Evolutionary conservation across 495 filamentous ascomycete species (phyloP).

Genomic region (Staphylotrichum tortipilum): DNA sequence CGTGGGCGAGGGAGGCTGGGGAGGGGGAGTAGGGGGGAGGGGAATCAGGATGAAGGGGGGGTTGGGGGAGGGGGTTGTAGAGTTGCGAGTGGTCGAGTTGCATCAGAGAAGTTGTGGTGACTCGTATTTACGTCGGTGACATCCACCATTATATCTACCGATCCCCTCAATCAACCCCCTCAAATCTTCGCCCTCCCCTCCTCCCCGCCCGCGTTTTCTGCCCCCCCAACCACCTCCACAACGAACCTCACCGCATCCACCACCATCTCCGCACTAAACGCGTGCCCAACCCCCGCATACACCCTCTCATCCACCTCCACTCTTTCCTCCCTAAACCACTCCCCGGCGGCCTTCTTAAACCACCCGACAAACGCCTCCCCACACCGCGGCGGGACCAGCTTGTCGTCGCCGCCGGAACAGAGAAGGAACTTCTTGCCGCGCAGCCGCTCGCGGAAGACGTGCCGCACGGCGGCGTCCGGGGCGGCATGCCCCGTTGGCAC

Average conservation of each 20-base stretch:
- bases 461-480: constrained; percentile 11
- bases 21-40: too few relatives aligned
- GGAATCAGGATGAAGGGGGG: too few relatives aligned
- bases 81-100: too few relatives aligned
- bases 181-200: constrained; percentile 17
- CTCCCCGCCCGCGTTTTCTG: constrained; percentile 5
- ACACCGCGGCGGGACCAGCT: constrained; percentile 71
- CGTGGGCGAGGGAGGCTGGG: constrained; percentile 27
- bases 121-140: too few relatives aligned
- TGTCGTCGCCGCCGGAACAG: constrained; percentile 68
- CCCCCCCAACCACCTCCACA: constrained; percentile 37
- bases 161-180: too few relatives aligned
- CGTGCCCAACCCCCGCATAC: constrained; percentile 64
- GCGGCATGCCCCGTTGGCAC: constrained; percentile 14
- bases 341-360: constrained; percentile 52
- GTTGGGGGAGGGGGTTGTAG: too few relatives aligned
- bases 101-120: too few relatives aligned
- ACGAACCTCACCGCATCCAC: constrained; percentile 61
- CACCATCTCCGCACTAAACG: constrained; percentile 64
- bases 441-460: constrained; percentile 45
- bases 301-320: constrained; percentile 64
- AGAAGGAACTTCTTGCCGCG: constrained; percentile 69
- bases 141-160: too few relatives aligned
- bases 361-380: constrained; percentile 61
- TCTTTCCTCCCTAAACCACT: constrained; percentile 50